A percentile compares a stretch with the other conserved stretches of the same genome.
These are phyloP conservation scores for Malassezia nana DNA, from an alignment of 1,284 basidiomycete species.

Conservation along the genomic window DNA sequence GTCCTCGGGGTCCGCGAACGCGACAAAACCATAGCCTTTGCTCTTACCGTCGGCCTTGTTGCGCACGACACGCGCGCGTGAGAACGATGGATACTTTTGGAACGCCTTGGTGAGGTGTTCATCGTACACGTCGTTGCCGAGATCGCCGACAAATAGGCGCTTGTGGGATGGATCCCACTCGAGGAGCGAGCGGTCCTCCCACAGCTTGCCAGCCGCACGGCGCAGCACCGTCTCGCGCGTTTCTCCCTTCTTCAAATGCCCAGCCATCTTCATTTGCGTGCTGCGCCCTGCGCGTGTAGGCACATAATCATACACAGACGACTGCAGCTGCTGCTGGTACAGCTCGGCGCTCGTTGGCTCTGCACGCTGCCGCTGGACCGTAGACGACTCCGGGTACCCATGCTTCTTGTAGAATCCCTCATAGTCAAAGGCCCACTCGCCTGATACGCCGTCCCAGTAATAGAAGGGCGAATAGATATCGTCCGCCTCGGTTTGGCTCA, in stretches of 20 bases:
- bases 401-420: slow-evolving; percentile 36
- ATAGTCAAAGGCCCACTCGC: slow-evolving; percentile 46
- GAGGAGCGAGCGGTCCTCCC: slow-evolving; percentile 92
- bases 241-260: slow-evolving; percentile 64
- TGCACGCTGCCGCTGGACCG: slow-evolving; percentile 17
- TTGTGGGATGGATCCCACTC: slow-evolving; percentile 99
- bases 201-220: slow-evolving; percentile 86
- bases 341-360: slow-evolving; percentile 15
- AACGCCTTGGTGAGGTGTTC: slow-evolving; percentile 85
- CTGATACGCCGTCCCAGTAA: slow-evolving; percentile 39
- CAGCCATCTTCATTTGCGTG: slow-evolving; percentile 23
- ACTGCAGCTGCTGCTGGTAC: slow-evolving; percentile 19
- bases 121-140: slow-evolving; percentile 96
- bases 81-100: slow-evolving; percentile 74
- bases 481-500: background rate
- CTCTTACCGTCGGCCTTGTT: slow-evolving; percentile 74
- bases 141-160: slow-evolving; percentile 90
- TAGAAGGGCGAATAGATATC: slow-evolving; percentile 47
- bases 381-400: slow-evolving; percentile 22
- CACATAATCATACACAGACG: slow-evolving; percentile 13
- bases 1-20: slow-evolving; percentile 96
- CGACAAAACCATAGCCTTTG: slow-evolving; percentile 84
- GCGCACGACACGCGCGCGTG: slow-evolving; percentile 85
- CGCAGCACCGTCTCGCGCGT: slow-evolving; percentile 87
- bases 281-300: slow-evolving; percentile 6